Evolutionary conservation across 495 filamentous ascomycete genomes (phyloP), one percentile per base, ranked within the genome.

Genomic region (Penicillium pancosmium): DNA sequence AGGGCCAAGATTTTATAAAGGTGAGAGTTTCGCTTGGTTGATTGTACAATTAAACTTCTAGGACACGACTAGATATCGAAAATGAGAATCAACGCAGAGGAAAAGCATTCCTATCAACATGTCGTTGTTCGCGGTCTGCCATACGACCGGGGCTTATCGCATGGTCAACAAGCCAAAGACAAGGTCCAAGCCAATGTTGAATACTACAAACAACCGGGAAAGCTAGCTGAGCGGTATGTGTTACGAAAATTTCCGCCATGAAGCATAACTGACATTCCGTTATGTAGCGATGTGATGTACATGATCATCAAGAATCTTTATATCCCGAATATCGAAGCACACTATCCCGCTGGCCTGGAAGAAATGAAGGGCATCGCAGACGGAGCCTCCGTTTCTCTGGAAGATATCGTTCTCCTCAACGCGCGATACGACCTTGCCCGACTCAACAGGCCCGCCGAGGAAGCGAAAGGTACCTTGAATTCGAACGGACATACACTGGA

Each of bases 351-450:
- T 1, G 68, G 52, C n/a, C 49, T 65, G 10, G 68, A 71, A 43
- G 68, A 71, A 49, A 67, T 71, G 50, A 50, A 54, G 3, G 68
- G 68, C 11, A 64, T 71, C 52, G 68, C 68, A 13, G 68, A 62
- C 36, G 68, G 68, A 12, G 61, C 68, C 15, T 58, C 52, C 11
- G 61, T 66, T 4, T 18, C 60, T 3, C 43, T 71, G 8, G 67
- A 69, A 47, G 66, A 69, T 4, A 64, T 71, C 40, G 54, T 71
- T 18, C 57, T 71, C 58, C 56, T 71, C 15, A 71, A 71, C 52
- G 66, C 63, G 19, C 52, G 68, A 49, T 71, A 71, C 52, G 68
- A 71, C 54, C 53, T 71, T 12, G 31, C 56, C 15, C 47, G 54
- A 7, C 35, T 56, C 13, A 31, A 47, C 10, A 12, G 48, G 38